Evolutionary conservation across 2,329 filamentous ascomycete species (phyloP), one percentile per base, ranked within the genome.

Genomic region (Epichloe bromicola): DNA sequence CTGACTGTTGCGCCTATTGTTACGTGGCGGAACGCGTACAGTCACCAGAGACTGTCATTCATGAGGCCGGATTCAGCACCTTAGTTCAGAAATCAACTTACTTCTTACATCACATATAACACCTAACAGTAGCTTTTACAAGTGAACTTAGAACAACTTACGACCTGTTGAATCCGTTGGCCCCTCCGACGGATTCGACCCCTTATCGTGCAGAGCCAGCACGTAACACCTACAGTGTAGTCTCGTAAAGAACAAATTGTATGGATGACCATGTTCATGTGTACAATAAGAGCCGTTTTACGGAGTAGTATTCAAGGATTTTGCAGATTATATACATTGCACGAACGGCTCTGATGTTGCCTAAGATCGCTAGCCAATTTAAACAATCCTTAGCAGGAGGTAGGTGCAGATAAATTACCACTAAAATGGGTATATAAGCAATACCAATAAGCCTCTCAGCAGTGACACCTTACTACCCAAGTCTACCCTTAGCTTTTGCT

Each of bases 401-500:
- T n/a, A 34, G 26, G 19, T 15, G 20, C 30, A 42, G 12, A n/a
- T 40, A 23, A 12, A 39, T 26, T 15, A 43, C 3, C 26, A 23
- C 39, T 5, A n/a, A 43, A 34, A 14, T 20, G 19, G 39, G 3
- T 15, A 20, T 36, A 30, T 33, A 4, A 11, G 38, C 33, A 30
- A 4, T 5, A 36, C 8, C 17, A 23, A 12, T 42, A 12, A 17
- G 19, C 40, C 12, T 17, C 10, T 26, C 20, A 23, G 3, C 36
- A 20, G 17, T 15, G 17, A 19, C 37, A 30, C 4, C 26, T 20
- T 15, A 49, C 47, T 69, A 78, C 55, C 64, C 67, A 54, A 88
- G 70, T 68, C 87, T 88, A 58, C 86, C 85, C 20, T 87, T 83
- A 34, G 79, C 75, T 63, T 83, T 86, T 58, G 85, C 85, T 63